Conservation (phyloP, 768 basidiomycete species). For the Obba rivulosa region DNA sequence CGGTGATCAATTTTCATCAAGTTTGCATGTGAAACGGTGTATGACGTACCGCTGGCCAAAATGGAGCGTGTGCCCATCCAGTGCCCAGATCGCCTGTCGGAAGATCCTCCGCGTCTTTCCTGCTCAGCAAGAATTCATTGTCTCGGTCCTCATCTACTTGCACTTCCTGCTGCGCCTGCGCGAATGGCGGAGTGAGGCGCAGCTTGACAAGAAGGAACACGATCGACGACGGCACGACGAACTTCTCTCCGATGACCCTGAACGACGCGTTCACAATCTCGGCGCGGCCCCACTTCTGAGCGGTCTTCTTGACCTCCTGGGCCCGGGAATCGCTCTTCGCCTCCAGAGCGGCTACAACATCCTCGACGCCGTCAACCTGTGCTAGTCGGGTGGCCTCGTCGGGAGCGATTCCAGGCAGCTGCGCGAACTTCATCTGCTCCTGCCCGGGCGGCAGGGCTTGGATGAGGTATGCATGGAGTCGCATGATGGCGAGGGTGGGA, state of each 20-base stretch:
- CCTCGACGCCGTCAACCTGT: slow-evolving; percentile 34
- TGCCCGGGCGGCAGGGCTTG: slow-evolving; percentile 75
- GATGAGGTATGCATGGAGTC: slow-evolving; percentile 73
- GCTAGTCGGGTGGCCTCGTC: slow-evolving; percentile 38
- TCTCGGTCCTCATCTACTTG: slow-evolving; percentile 52
- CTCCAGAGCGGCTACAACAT: slow-evolving; percentile 45
- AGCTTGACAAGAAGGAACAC: slow-evolving; percentile 84
- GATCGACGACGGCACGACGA: slow-evolving; percentile 83
- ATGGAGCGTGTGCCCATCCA: slow-evolving; percentile 83
- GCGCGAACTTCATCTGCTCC: slow-evolving; percentile 45
- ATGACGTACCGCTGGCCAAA: slow-evolving; percentile 76
- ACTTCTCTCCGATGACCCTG: slow-evolving; percentile 89
- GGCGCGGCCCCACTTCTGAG: slow-evolving; percentile 66
- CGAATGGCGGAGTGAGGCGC: slow-evolving; percentile 54
- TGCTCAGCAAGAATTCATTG: slow-evolving; percentile 60
- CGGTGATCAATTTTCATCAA: not conserved
- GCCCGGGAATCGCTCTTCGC: slow-evolving; percentile 44
- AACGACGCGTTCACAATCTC: slow-evolving; percentile 81
- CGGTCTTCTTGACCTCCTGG: slow-evolving; percentile 54
- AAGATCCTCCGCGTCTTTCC: slow-evolving; percentile 60
- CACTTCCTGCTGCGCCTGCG: slow-evolving; percentile 35
- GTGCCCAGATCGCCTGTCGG: slow-evolving; percentile 33
- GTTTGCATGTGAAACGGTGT: not conserved
- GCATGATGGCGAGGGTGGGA: slow-evolving; percentile 74
- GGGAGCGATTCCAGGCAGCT: slow-evolving; percentile 69